Evolutionary conservation across 2,329 filamentous ascomycete genomes (phyloP).

Genomic region (Cadophora sp.): DNA sequence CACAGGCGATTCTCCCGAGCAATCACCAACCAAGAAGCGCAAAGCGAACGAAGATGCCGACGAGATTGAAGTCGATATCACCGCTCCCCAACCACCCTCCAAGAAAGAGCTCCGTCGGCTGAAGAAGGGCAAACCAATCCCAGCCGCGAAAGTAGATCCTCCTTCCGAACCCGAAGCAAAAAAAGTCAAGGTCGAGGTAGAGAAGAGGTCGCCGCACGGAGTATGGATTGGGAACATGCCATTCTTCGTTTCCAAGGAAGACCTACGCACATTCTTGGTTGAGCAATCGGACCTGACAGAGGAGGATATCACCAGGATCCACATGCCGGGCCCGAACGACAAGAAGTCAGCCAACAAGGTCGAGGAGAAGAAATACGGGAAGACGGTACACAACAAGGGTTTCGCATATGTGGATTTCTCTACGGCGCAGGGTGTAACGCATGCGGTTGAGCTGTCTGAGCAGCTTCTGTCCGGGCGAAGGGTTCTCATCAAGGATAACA

Average conservation of each 20-base stretch:
- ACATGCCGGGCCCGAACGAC: slow-evolving; percentile 58
- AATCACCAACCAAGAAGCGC: slow-evolving; percentile 63
- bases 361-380: slow-evolving; percentile 41
- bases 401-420: slow-evolving; percentile 97
- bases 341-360: slow-evolving; percentile 44
- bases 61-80: slow-evolving; percentile 89
- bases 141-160: slow-evolving; percentile 51
- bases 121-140: slow-evolving; percentile 78
- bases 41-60: slow-evolving; percentile 64
- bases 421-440: slow-evolving; percentile 66
- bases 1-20: slow-evolving; percentile 24
- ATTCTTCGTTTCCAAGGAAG: slow-evolving; percentile 78
- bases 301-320: slow-evolving; percentile 79
- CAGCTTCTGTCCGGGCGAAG: slow-evolving; percentile 77
- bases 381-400: slow-evolving; percentile 72
- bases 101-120: slow-evolving; percentile 90
- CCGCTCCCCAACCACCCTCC: slow-evolving; percentile 89
- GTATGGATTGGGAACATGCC: slow-evolving; percentile 97
- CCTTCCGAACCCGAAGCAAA: slow-evolving; percentile 49
- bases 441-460: slow-evolving; percentile 87
- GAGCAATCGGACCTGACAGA: slow-evolving; percentile 71
- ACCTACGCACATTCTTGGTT: slow-evolving; percentile 82
- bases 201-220: slow-evolving; percentile 77
- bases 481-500: slow-evolving; percentile 92
- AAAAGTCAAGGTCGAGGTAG: slow-evolving; percentile 48